A percentile compares a stretch with the other conserved stretches of the same genome.
Evolutionary conservation across 441 rosid species (phyloP).

Genomic region (Sinapis alba): DNA sequence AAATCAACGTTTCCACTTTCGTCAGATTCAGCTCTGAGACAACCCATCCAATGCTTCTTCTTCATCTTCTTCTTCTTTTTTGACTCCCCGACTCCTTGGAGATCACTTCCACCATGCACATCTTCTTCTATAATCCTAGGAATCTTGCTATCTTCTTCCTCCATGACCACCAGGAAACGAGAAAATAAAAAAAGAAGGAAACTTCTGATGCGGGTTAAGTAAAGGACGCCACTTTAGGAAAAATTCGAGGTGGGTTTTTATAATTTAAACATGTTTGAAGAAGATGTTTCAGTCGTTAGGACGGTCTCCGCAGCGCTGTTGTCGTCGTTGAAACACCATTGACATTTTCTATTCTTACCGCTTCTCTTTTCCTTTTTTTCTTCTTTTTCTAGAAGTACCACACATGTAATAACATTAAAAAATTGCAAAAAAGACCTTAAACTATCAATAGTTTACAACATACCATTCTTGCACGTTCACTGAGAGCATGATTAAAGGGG

Average conservation of each 20-base stretch:
- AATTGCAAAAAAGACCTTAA: not conserved
- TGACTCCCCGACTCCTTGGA: conserved; percentile 3
- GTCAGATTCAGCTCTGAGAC: conserved; percentile 55
- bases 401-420: not conserved
- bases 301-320: not conserved
- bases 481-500: too few species aligned
- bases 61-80: conserved; percentile 28
- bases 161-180: conserved; percentile 19
- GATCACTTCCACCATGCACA: not conserved
- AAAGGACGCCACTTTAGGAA: not conserved
- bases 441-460: too few species aligned
- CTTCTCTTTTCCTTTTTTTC: not conserved
- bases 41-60: conserved; percentile 47
- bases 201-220: not conserved
- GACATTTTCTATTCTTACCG: not conserved
- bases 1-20: conserved; percentile 57
- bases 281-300: not conserved
- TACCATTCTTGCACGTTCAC: too few species aligned
- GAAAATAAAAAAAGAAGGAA: not conserved
- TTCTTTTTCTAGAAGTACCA: not conserved
- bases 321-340: not conserved
- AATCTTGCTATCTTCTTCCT: not conserved
- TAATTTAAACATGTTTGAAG: not conserved
- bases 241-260: not conserved
- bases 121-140: not conserved